Evolutionary conservation across 306 rosid species (phyloP).

Genomic region (Quercus rubra): DNA sequence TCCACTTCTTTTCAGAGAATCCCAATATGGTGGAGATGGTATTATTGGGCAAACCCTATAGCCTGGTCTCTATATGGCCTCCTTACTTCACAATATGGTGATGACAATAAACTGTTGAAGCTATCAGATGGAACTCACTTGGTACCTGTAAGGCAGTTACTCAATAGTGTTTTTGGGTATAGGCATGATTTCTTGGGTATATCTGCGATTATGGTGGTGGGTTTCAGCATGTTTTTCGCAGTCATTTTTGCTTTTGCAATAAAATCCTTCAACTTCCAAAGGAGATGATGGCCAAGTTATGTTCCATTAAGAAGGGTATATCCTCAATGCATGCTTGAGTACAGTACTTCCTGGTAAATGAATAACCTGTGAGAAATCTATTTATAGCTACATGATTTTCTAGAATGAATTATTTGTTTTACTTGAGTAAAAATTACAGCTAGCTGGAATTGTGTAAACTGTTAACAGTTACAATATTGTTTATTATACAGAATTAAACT

Average conservation of each 20-base stretch:
- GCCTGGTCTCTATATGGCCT: slow-evolving; percentile 98
- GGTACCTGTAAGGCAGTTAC: slow-evolving; percentile 42
- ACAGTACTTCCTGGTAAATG: slow-evolving; percentile 26
- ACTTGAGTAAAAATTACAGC: slow-evolving; percentile 11
- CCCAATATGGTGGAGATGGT: slow-evolving; percentile 99
- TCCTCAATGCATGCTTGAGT: slow-evolving; percentile 1
- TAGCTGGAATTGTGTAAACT: slow-evolving; percentile 34
- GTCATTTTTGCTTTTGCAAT: slow-evolving; percentile 82
- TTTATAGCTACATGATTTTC: slow-evolving; percentile 35
- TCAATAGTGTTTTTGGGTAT: slow-evolving; percentile 67
- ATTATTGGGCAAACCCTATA: slow-evolving; percentile 96
- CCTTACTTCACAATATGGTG: slow-evolving; percentile 80
- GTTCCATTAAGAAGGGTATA: slow-evolving; percentile 6
- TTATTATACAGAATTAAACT: slow-evolving; percentile 9
- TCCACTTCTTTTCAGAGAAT: slow-evolving; percentile 62
- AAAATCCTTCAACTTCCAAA: slow-evolving; percentile 98
- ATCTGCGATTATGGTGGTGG: slow-evolving; percentile 73
- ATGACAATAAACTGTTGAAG: slow-evolving; percentile 47
- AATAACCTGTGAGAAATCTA: slow-evolving; percentile 28
- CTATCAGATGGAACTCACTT: slow-evolving; percentile 56
- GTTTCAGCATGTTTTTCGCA: slow-evolving; percentile 84
- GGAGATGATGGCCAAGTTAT: slow-evolving; percentile 55
- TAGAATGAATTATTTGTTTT: not conserved
- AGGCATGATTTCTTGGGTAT: slow-evolving; percentile 72
- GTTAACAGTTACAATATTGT: slow-evolving; percentile 22